Base-by-base conservation (phyloP, 2,329 filamentous ascomycete genomes). In the Stemphylium lycopersici region DNA sequence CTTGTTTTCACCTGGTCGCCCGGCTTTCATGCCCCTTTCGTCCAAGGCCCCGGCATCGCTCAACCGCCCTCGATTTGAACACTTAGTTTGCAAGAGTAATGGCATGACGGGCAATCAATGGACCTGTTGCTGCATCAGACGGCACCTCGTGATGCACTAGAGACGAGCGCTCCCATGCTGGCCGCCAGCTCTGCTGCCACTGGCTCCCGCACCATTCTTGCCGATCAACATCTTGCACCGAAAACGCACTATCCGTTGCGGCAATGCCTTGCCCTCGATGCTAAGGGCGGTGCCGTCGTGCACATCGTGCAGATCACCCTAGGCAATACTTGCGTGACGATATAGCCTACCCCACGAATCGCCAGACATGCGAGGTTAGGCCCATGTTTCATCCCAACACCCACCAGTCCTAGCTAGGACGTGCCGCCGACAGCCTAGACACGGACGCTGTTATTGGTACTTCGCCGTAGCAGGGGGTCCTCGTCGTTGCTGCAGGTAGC, bases 261-360 rank as follows among this genome's bases (percentile, higher is more conserved):
- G 26, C 26, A 5, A 29, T 29, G 26, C 8, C 5, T 11, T 29
- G 26, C 26, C 26, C 26, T 60, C 41, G 54, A 47, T 51, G 55
- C 40, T 31, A 38, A 53, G 52, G 48, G 52, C 55, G 59, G 58
- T 65, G 62, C 61, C 59, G 58, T 59, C 38, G 47, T 64, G 63
- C 58, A 61, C 63, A 59, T 61, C 61, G 56, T 59, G 65, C 62
- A 68, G 63, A 68, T 68, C 65, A 61, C 39, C 63, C 65, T 62
- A 57, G 63, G 39, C 53, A 46, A 61, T 65, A 67, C 43, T 41
- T 58, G 55, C 48, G 53, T 57, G 56, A 58, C 54, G 44, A 49
- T 68, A 67, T 68, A 65, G 55, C 41, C 64, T 73, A 72, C 71
- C 69, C 71, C 70, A 75, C 71, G 72, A 71, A 71, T 73, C 70